A percentile compares a stretch with the other conserved stretches of the same genome.
Conservation (phyloP, 148 eudicot species). For the Vaccinium myrtillus region DNA sequence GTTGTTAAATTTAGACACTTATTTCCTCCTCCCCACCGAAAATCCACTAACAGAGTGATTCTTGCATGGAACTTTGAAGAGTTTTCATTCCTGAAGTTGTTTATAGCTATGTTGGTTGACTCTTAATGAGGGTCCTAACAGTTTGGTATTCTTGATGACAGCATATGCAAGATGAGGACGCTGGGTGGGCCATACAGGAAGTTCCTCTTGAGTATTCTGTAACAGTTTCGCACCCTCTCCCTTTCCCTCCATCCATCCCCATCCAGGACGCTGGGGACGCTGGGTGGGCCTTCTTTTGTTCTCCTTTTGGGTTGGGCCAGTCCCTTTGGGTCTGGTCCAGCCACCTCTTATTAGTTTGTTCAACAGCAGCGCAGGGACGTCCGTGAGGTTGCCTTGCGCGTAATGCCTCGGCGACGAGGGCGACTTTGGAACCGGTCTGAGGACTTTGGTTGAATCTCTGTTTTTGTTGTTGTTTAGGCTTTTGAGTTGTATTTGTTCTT, state of each 20-base stretch:
- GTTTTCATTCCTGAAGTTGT: not conserved
- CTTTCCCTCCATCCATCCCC: too few relatives aligned
- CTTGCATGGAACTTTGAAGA: not conserved
- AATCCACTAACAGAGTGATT: not conserved
- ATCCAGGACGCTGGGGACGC: too few relatives aligned
- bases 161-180: slow-evolving; percentile 92
- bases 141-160: slow-evolving; percentile 32
- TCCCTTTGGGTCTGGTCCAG: too few relatives aligned
- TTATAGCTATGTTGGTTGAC: not conserved
- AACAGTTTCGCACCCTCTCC: not conserved
- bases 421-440: too few relatives aligned
- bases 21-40: not conserved
- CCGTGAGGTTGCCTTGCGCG: too few relatives aligned
- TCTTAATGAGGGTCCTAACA: slow-evolving; percentile 6
- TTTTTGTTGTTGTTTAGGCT: too few relatives aligned
- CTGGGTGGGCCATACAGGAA: slow-evolving; percentile 80
- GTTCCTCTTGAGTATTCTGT: slow-evolving; percentile 38
- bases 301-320: too few relatives aligned
- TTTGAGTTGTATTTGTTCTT: too few relatives aligned
- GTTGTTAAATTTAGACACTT: not conserved
- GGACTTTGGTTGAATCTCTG: too few relatives aligned
- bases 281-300: not conserved
- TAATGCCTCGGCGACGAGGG: too few relatives aligned
- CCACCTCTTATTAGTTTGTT: too few relatives aligned
- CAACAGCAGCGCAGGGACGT: too few relatives aligned